Base-by-base conservation (phyloP, 176 grass and related monocot species). In the Thalia dealbata region DNA sequence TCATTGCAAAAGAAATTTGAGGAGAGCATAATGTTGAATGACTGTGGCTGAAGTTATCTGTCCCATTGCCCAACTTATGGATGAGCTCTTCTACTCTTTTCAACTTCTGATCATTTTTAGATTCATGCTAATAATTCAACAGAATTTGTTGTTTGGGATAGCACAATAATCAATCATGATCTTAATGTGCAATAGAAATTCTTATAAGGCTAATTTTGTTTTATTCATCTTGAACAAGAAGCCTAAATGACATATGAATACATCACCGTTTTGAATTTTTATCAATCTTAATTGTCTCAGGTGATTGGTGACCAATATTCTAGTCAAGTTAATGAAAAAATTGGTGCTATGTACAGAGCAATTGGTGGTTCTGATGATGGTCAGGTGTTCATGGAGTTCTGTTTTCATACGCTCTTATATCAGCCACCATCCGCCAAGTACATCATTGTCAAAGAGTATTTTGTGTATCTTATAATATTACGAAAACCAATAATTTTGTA, bases 391-490 rank as follows among this genome's bases (percentile, higher is more conserved):
- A 22, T 70, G 73, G 89, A 96, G 45, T 96, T 96, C 55, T 85
- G 86, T 67, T 86, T 96, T 83, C 88, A 92, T 70, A 85, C 83
- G 51, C 69, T 92, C 77, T 87, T 96, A 61, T 96, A 96, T 73
- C 92, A 92, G 73, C 38, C 75, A 78, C 84, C 89, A 72, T 74
- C 86, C 69, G 67, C 85, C 73, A 82, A 86, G 92, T 92, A 92
- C 25, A 82, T 81, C 71, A 64, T 83, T 15, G 56, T 15, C 77
- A 71, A 80, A 30, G 6, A 14, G 61, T 72, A 30, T 59, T 25
- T 50, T 46, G 61, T 19, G 50, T 78, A 30, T 67, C 22, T 61
- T 55, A 70, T 18, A 52, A 28, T 41, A 14, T 74, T 55, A 21
- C 22, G 26, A 30, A n/a, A 64, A 50, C 69, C 71, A 75, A 64